Base-by-base conservation (phyloP, 768 basidiomycete species). In the Tremella fuciformis region DNA sequence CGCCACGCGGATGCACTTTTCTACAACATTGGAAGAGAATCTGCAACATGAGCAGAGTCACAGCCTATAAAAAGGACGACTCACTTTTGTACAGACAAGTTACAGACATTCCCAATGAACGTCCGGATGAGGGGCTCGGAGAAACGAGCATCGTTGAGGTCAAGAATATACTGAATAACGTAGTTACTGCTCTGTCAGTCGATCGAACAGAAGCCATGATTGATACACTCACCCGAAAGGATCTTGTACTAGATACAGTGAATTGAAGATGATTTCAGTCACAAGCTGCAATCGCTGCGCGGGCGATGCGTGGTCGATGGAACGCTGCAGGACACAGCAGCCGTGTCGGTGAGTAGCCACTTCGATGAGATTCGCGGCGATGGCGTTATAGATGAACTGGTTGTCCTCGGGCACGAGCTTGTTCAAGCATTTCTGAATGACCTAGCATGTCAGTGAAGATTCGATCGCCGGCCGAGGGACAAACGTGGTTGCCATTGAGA, bases 371-470 rank as follows among this genome's bases (percentile, higher is more conserved):
- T 98, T 97, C 34, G 91, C 89, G 24, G 96, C 96, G 37, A 99
- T 94, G 57, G 96, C 94, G 70, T 98, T 98, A 80, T 98, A 99
- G 71, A 99, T 99, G 80, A 98, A 98, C 88, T 98, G 94, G 78
- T 99, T 99, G 79, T 99, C 96, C 75, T 99, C 96, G 1, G 96
- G 91, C 46, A 89, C 89, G 65, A 99, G 82, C 79, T 94, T 92
- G 82, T 99, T 99, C 69, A 99, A 80, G 79, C 96, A 99, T 79
- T 99, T 99, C 79, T 99, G 96, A 64, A 98, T 96, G 75, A 98
- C 93, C 76, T 97, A 90, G n/a, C 8, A 46, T 4, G 42, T n/a
- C 22, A 46, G 42, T 8, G 42, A 41, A 46, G 42, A 46, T n/a
- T n/a, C n/a, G 4, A 46, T 6, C 7, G 15, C 16, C 6, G 15